Conservation (phyloP, 1,139 yeast genomes). For the Magnusiomyces ingens region DNA sequence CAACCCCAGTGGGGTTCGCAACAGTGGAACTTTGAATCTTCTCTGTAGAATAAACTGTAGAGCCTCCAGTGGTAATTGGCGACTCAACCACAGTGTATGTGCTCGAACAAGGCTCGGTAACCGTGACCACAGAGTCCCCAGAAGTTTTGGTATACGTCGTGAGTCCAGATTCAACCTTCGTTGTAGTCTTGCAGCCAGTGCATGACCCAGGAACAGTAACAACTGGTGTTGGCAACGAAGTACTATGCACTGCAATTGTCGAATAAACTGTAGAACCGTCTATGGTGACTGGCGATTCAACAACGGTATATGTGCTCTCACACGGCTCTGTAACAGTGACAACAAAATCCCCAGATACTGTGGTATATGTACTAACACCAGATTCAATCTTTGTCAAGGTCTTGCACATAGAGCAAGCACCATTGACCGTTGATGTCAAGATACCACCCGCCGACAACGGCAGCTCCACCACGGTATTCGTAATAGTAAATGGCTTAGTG, state of each 20-base stretch:
- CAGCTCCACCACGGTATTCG: neutral
- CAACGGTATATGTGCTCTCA: neutral
- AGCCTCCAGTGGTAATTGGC: neutral
- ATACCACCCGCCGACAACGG: neutral
- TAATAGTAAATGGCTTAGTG: neutral
- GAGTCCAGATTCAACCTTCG: neutral
- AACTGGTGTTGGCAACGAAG: neutral
- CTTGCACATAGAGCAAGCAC: neutral
- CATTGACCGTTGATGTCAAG: neutral
- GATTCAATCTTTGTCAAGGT: neutral
- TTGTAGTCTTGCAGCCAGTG: neutral
- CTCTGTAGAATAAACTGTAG: neutral
- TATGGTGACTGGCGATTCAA: neutral
- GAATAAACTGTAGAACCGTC: neutral
- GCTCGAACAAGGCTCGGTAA: neutral
- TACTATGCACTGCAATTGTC: neutral
- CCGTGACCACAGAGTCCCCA: neutral
- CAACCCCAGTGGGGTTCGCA: no score
- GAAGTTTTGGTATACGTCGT: neutral
- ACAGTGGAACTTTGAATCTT: no score
- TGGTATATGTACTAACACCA: neutral
- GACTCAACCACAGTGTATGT: neutral
- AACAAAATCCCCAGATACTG: neutral
- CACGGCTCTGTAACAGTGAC: neutral
- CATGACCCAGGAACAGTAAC: neutral